Percentiles rank a stretch among this genome's conserved stretches.
Conservation (phyloP, 495 filamentous ascomycete genomes). For the Thermothielavioides terrestris region DNA sequence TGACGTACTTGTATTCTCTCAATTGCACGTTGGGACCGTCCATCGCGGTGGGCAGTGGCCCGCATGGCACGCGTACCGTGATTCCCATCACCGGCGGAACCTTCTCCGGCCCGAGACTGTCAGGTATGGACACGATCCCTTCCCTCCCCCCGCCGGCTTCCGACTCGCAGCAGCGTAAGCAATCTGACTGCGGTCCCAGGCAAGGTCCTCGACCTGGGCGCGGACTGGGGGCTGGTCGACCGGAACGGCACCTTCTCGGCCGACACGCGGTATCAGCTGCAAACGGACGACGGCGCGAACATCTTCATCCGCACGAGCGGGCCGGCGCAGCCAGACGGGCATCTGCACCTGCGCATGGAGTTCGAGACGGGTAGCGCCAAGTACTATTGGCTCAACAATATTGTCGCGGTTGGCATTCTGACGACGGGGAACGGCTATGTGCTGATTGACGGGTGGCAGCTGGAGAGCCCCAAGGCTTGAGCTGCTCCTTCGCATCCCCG, state of each 20-base stretch:
- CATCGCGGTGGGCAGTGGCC: conserved; percentile 13
- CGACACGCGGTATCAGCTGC: conserved; percentile 25
- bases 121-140: conserved; percentile 10
- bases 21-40: conserved; percentile 18
- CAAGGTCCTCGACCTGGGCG: conserved; percentile 23
- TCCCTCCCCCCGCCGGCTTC: no score
- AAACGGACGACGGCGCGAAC: conserved; percentile 24
- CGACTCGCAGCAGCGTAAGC: no score
- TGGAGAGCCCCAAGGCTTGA: conserved; percentile 18
- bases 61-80: conserved; percentile 13
- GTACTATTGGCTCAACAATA: conserved; percentile 26
- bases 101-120: conserved; percentile 16
- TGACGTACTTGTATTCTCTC: conserved; percentile 22
- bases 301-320: conserved; percentile 25
- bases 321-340: conserved; percentile 19
- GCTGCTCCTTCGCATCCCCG: no score
- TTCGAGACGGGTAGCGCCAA: conserved; percentile 22
- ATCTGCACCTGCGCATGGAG: conserved; percentile 15
- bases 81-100: conserved; percentile 22
- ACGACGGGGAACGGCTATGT: conserved; percentile 5
- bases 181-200: conserved; percentile 8
- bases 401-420: conserved; percentile 20
- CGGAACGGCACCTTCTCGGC: conserved; percentile 15
- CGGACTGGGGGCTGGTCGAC: conserved; percentile 24
- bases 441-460: conserved; percentile 22